These are phyloP conservation scores for Xerocomellus chrysenteron DNA, from an alignment of 768 basidiomycete species.

Conservation along the genomic window DNA sequence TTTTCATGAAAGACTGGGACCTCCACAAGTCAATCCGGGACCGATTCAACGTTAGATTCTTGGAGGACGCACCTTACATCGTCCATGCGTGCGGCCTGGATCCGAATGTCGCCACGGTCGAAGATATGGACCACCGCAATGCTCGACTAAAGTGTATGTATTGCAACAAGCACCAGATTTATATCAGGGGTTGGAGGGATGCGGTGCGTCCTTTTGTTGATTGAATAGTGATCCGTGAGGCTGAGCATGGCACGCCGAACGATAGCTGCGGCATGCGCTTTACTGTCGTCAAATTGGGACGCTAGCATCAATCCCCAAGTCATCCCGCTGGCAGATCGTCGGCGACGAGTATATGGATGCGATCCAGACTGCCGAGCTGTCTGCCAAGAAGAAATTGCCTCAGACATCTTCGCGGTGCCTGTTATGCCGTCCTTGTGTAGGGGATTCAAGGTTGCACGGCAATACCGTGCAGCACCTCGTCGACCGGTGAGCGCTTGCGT, in stretches of 20 bases:
- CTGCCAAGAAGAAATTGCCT: no score
- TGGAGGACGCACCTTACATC: background rate
- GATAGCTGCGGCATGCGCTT: background rate
- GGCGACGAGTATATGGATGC: background rate
- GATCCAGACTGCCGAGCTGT: background rate
- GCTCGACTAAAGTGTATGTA: background rate
- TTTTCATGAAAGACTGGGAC: background rate
- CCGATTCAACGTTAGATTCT: background rate
- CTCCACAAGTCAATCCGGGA: background rate
- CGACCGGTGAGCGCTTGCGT: background rate
- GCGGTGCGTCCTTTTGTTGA: background rate
- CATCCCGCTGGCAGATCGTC: background rate
- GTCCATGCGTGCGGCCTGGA: constrained; percentile 2
- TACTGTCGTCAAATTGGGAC: background rate
- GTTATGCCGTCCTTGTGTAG: background rate
- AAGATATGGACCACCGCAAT: constrained; percentile 5
- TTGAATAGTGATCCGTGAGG: no score
- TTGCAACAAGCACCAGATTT: background rate
- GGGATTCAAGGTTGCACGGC: background rate
- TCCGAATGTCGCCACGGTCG: background rate
- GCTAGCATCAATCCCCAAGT: background rate
- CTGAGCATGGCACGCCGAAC: background rate
- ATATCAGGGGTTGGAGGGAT: background rate
- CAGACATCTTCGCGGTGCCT: background rate
- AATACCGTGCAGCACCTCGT: background rate